A percentile compares a stretch with the other conserved stretches of the same genome.
Conservation (phyloP, 2,329 filamentous ascomycete species). For the Albifimbria verrucaria region DNA sequence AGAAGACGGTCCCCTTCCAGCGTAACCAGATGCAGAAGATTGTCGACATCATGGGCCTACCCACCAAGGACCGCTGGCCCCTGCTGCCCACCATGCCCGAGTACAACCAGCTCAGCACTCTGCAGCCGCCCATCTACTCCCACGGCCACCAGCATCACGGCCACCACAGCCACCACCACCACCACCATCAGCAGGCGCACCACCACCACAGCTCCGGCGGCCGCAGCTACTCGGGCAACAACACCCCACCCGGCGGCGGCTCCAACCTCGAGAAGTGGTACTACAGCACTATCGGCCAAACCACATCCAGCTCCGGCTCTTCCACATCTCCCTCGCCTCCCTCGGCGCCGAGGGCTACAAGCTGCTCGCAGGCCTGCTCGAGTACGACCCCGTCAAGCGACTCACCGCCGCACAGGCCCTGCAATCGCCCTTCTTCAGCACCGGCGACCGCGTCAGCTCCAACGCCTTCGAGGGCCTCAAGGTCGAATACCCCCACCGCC, state of each 20-base stretch:
- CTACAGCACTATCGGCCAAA: slow-evolving; percentile 63
- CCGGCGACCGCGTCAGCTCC: slow-evolving; percentile 66
- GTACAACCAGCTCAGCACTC: slow-evolving; percentile 64
- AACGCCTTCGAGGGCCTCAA: slow-evolving; percentile 92
- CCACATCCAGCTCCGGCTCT: slow-evolving; percentile 32
- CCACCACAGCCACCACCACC: slow-evolving; percentile 47
- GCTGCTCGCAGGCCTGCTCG: slow-evolving; percentile 75
- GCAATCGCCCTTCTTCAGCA: slow-evolving; percentile 85
- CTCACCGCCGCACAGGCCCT: slow-evolving; percentile 85
- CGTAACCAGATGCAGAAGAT: slow-evolving; percentile 99
- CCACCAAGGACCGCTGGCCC: slow-evolving; percentile 86
- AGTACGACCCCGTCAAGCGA: slow-evolving; percentile 88
- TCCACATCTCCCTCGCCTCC: slow-evolving; percentile 46
- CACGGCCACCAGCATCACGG: slow-evolving; percentile 37
- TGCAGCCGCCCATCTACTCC: slow-evolving; percentile 48
- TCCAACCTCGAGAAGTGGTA: slow-evolving; percentile 77
- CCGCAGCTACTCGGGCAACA: slow-evolving; percentile 25
- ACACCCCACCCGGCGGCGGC: slow-evolving; percentile 28
- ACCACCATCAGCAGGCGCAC: slow-evolving; percentile 30
- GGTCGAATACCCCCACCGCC: slow-evolving; percentile 82
- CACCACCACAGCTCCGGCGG: slow-evolving; percentile 23
- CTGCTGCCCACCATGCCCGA: slow-evolving; percentile 83
- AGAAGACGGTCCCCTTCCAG: slow-evolving; percentile 96
- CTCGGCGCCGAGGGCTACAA: slow-evolving; percentile 77
- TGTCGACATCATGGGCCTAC: slow-evolving; percentile 90